A percentile compares a stretch with the other conserved stretches of the same genome.
Evolutionary conservation across 257 asterid species (phyloP).

Genomic region (Solanum pinnatisectum): DNA sequence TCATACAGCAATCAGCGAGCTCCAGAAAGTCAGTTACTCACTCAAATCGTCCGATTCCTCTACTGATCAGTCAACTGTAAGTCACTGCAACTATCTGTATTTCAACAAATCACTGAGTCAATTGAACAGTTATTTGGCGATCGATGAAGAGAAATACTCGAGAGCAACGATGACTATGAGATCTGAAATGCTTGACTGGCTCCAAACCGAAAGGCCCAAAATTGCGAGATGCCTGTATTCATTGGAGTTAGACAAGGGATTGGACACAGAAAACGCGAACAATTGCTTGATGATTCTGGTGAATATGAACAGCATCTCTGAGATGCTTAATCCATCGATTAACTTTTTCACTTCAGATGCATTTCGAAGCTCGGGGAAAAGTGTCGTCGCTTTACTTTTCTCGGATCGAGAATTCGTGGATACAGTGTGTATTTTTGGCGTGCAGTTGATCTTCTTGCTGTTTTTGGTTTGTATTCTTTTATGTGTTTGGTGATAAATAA

Average conservation of each 20-base stretch:
- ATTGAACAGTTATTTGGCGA: background rate
- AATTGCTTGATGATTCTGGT: background rate
- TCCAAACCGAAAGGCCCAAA: background rate
- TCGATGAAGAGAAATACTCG: background rate
- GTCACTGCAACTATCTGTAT: background rate
- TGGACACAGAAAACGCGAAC: background rate
- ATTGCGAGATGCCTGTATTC: background rate
- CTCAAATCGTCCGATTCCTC: background rate
- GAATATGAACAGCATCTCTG: background rate
- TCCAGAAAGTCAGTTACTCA: background rate
- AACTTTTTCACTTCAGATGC: background rate
- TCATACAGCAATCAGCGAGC: background rate
- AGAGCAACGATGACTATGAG: background rate
- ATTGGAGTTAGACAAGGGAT: background rate
- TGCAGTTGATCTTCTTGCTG: background rate
- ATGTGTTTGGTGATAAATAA: background rate
- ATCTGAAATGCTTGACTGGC: background rate
- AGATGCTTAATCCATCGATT: background rate
- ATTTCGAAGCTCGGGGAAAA: background rate
- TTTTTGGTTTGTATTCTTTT: background rate
- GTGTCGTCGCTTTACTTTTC: background rate
- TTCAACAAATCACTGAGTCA: background rate
- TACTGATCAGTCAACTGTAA: background rate
- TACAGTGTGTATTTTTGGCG: background rate
- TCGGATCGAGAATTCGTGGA: background rate